Evolutionary conservation across 2,329 filamentous ascomycete species (phyloP).

Genomic region (Neoascochyta sp.): DNA sequence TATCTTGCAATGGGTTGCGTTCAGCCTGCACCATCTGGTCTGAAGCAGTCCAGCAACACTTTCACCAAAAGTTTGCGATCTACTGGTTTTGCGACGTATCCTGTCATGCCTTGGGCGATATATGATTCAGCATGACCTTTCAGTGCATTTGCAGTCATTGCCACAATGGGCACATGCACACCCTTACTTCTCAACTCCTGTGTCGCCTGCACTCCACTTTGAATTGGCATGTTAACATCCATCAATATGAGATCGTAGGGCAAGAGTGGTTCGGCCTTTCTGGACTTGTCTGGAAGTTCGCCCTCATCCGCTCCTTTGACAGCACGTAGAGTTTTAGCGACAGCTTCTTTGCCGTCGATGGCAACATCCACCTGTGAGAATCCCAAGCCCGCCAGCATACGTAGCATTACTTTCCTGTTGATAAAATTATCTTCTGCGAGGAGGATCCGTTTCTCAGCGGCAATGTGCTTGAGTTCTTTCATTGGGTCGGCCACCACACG

Average conservation of each 20-base stretch:
- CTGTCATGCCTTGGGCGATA: constrained; percentile 54
- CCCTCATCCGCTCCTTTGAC: constrained; percentile 3
- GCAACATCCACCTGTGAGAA: constrained; percentile 38
- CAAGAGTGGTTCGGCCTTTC: no score
- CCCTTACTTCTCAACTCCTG: constrained; percentile 22
- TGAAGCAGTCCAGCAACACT: constrained; percentile 36
- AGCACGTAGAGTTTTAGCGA: constrained; percentile 30
- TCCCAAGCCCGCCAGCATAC: constrained; percentile 43
- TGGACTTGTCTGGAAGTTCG: constrained; percentile 2
- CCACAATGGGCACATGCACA: constrained; percentile 46
- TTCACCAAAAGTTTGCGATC: constrained; percentile 48
- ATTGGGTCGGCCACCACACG: constrained; percentile 11
- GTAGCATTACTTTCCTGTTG: constrained; percentile 47
- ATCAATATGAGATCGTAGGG: constrained; percentile 34
- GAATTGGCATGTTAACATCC: constrained; percentile 37
- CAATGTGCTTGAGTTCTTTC: constrained; percentile 19
- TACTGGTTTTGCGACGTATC: constrained; percentile 55
- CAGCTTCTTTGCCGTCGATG: constrained; percentile 43
- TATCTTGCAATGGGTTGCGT: no score
- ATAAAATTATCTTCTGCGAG: constrained; percentile 49
- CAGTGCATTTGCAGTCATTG: constrained; percentile 55
- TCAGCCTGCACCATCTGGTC: constrained; percentile 9
- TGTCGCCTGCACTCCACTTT: constrained; percentile 30
- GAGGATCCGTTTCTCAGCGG: constrained; percentile 29
- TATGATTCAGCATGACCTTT: constrained; percentile 55